Evolutionary conservation across 78 protist species (phyloP), one percentile per base, ranked within the genome.

Genomic region (Tieghemostelium lacteum): DNA sequence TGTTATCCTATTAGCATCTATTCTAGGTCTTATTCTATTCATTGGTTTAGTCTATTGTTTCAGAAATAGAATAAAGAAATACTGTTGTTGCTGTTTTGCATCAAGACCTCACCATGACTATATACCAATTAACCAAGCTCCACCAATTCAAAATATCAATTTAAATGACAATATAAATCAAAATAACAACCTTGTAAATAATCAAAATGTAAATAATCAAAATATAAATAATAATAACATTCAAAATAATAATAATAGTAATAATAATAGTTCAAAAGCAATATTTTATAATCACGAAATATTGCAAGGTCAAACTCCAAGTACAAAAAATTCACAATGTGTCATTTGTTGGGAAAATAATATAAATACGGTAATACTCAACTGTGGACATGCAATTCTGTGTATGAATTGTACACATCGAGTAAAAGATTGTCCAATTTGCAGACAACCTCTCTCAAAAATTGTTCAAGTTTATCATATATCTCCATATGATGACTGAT

Each of bases 381-480:
- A 77, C 4, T 77, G 87, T 77, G 87, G 75, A 17, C 87, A 77
- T 77, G 24, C 22, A 10, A 65, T 42, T 12, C 28, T 54, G 1
- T 77, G 87, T 54, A 28, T 77, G 24, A 33, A 26, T 14, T 77
- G 87, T 22, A 28, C 87, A 2, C n/a, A 54, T 34, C 29, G 26
- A 6, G n/a, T 77, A 5, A 52, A 52, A 29, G 24, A 16, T 31
- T 77, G 87, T 77, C 87, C 87, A 26, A 45, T 77, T 17, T 77
- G 87, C 37, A 49, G 87, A 52, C 3, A 55, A 6, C 36, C 24
- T 24, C 50, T 77, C 1, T 19, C 24, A 5, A 63, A 67, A 64
- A 58, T 77, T 24, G 87, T 77, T 28, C 61, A 77, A 65, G 40
- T 77, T 26, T 77, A 77, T 65, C 87, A 63, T 10, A 71, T 77